Percentiles rank a stretch among this genome's conserved stretches.
Conservation (phyloP, 805 yeast genomes). For the Crinitomyces ghanaensis region DNA sequence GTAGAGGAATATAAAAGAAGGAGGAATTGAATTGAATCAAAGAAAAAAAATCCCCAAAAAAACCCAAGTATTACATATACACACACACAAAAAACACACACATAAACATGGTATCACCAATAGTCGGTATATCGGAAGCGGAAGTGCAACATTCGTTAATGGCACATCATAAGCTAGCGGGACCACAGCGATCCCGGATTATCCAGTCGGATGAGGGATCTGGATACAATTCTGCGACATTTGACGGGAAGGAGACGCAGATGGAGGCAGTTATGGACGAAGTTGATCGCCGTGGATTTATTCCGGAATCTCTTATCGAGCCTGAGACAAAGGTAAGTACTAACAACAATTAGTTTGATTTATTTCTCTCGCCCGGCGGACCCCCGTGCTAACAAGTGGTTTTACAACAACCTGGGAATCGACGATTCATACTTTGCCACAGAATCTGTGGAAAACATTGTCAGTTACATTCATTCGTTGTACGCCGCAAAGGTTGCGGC, state of each 20-base stretch:
- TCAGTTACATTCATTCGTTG: conserved; percentile 73
- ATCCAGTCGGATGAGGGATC: conserved; percentile 18
- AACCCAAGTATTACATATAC: no score
- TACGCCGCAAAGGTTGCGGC: conserved; percentile 92
- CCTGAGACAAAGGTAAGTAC: conserved; percentile 47
- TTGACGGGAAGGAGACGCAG: conserved; percentile 72
- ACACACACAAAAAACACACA: no score
- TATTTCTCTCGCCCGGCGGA: not conserved
- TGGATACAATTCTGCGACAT: conserved; percentile 68
- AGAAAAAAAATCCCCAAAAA: no score
- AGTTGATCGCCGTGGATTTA: conserved; percentile 72
- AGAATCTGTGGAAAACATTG: conserved; percentile 70
- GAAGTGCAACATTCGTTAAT: conserved; percentile 15
- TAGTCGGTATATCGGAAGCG: not conserved
- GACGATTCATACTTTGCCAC: conserved; percentile 87
- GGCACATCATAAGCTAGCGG: conserved; percentile 16
- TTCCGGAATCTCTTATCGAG: conserved; percentile 80
- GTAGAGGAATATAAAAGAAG: no score
- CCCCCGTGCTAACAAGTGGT: conserved; percentile 38
- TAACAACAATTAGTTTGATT: conserved; percentile 1
- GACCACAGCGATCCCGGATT: conserved; percentile 18
- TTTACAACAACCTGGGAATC: conserved; percentile 75
- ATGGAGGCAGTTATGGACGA: conserved; percentile 69
- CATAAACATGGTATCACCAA: not conserved
- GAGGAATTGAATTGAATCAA: no score